These are phyloP conservation scores for Trichoderma koningii DNA, from an alignment of 2,329 filamentous ascomycete species.

Conservation along the genomic window DNA sequence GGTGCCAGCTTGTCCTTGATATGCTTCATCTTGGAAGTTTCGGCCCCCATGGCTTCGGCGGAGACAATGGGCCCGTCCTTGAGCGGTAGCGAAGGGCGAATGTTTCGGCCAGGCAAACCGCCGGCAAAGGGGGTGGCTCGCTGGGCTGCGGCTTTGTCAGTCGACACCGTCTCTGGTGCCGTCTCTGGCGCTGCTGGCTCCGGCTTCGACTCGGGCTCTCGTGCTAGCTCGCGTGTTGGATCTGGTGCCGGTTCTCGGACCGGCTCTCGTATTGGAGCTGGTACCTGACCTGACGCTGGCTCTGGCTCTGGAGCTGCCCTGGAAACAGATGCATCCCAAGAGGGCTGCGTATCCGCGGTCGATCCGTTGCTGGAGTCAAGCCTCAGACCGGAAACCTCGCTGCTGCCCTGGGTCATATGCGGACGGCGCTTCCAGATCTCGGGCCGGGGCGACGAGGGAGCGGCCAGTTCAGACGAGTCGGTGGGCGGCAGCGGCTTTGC, in stretches of 20 bases:
- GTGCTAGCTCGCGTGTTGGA: neutral
- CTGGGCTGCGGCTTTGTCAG: constrained; percentile 1
- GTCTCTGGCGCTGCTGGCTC: neutral
- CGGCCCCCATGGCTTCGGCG: constrained; percentile 39
- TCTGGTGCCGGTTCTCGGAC: neutral
- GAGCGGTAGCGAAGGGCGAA: constrained; percentile 31
- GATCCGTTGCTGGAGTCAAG: constrained; percentile 54
- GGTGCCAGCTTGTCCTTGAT: constrained; percentile 38
- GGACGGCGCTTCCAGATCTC: constrained; percentile 55
- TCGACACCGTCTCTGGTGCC: neutral
- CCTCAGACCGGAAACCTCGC: constrained; percentile 53
- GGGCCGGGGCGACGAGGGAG: constrained; percentile 37
- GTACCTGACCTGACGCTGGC: neutral
- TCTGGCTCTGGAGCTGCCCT: neutral
- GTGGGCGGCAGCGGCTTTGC: constrained; percentile 19
- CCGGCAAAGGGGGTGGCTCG: constrained; percentile 30
- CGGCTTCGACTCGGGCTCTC: too few relatives aligned
- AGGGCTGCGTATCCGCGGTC: constrained; percentile 42
- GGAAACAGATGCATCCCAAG: neutral
- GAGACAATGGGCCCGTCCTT: constrained; percentile 29
- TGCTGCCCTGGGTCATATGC: constrained; percentile 49
- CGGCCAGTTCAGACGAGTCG: constrained; percentile 29
- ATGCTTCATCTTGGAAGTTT: constrained; percentile 38
- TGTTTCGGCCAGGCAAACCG: constrained; percentile 37
- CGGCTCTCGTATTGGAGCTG: too few relatives aligned